Evolutionary conservation across 1,284 basidiomycete species (phyloP), one percentile per base, ranked within the genome.

Genomic region (Naganishia sp.): DNA sequence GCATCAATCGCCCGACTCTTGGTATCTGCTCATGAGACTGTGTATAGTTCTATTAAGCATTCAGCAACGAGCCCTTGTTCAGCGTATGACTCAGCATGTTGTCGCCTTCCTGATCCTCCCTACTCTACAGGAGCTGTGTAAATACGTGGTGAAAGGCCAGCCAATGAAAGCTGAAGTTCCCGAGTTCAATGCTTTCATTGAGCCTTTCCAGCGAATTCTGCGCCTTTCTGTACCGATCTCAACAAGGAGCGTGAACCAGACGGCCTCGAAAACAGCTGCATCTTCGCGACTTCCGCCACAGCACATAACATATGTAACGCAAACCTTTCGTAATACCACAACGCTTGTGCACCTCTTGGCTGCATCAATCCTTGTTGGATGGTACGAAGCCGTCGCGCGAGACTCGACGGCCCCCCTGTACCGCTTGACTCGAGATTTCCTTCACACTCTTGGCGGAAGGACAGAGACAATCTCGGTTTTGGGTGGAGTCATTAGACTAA

Each of bases 301-400:
- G 16, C 65, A 59, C 15, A n/a, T 54, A 11, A 61, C 50, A 23
- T 55, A 63, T 16, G 18, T 63, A n/a, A 63, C 60, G 11, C 52
- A 59, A 36, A 43, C 50, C 10, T 61, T 60, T 52, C 57, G 57
- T 2, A 60, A 60, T 39, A 16, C 60, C 6, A 60, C 60, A 5
- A 67, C 57, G 2, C 44, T 67, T 16, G 25, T 55, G 10, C 65
- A 55, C 21, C 54, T 67, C 44, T 55, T 69, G 39, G 52, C 60
- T 13, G 44, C 59, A 16, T 23, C 68, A 16, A 45, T 65, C 39
- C 46, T 69, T 6, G 33, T 69, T 10, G 68, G 64, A 13, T 69
- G 64, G 64, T 57, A 49, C 36, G 64, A 69, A 64, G 49, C 55
- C 10, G 63, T 66, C 25, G 59, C 68, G 6, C 53, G 45, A 25